Base-by-base conservation (phyloP, 805 yeast species). In the Brettanomyces naardenensis region DNA sequence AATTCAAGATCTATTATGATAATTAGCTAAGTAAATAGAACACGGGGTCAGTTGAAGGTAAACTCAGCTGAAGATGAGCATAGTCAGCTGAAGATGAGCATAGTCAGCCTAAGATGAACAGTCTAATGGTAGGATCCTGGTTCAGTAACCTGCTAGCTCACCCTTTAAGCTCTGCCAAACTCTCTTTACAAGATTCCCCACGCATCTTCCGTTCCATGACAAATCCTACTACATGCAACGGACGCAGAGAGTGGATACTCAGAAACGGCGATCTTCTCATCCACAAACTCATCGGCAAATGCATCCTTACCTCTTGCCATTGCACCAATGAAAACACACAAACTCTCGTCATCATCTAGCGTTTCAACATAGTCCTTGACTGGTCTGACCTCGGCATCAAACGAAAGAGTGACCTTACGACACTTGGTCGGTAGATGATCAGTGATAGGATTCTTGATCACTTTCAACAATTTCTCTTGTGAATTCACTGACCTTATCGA, bases 281-380 rank as follows among this genome's bases (percentile, higher is more conserved):
- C 97, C 31, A 90, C 95, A 55, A 62, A 90, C 61, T 89, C 97
- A 61, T 92, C 98, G 19, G 98, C 98, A 62, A 92, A 92, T 51
- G 79, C 88, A 63, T 92, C 98, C 58, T 82, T 83, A 55, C 98
- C 98, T 61, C 97, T 80, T 17, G 98, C 98, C 96, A 92, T 92
- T 33, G 98, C 95, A 57, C 98, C 98, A 33, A 92, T 97, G 62
- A 92, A 92, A 20, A 92, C 97, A 71, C 98, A 92, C 50, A 92
- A 80, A 56, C 95, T 84, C 66, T 92, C 96, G 55, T 86, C 95
- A 3, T 77, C 79, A 50, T 78, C 95, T 50, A 92, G 66, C 41
- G 80, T 80, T 14, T 59, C 61, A 28, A 89, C 89, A 58, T 86
- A 89, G 54, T 89, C 95, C 61, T 87, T 94, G 4, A 87, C 95